Evolutionary conservation across 306 rosid species (phyloP), one percentile per base, ranked within the genome.

Genomic region (Vigna mungo): DNA sequence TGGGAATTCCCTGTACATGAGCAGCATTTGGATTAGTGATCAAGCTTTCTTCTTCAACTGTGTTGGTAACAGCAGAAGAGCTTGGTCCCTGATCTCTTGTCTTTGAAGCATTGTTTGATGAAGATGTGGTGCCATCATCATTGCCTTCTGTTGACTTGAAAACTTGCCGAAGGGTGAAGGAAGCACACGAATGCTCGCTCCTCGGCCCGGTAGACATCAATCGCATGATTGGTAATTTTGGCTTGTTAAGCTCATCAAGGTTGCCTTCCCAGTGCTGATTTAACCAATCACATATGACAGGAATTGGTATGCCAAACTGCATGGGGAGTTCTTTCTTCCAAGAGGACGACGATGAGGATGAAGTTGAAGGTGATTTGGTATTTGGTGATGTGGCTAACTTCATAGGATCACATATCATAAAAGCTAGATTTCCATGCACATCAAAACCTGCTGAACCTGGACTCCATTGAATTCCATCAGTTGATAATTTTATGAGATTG

Each of bases 211-310:
- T 46, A 17, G 99, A 91, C 99, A 92, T 91, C 79, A 96, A 84
- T 14, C 98, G 89, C 36, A 93, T 96, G 70, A 96, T 87, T 2
- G 97, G 99, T 79, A 89, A 71, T 78, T 91, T 93, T 9, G 99
- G 99, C 76, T 96, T 96, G 90, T 89, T 92, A 73, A 96, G 98
- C 34, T 96, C 99, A 52, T 96, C 98, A 37, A 96, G 98, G 82
- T 88, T 93, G 20, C 99, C 99, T 79, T 93, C 99, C 99, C 99
- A 96, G 18, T 96, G 98, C 88, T 96, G 97, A 82, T 96, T 91
- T 82, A 96, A 85, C 99, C 99, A 96, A 85, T 91, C 98, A 81
- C 89, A 91, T 65, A 96, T 86, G 46, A 96, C 90, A 3, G 97
- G 92, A 58, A 96, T 90, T 4, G 99, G 99, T 55, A 96, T 88